These are phyloP conservation scores for Tolypocladium guangdongense DNA, from an alignment of 2,329 filamentous ascomycete species.

Conservation along the genomic window DNA sequence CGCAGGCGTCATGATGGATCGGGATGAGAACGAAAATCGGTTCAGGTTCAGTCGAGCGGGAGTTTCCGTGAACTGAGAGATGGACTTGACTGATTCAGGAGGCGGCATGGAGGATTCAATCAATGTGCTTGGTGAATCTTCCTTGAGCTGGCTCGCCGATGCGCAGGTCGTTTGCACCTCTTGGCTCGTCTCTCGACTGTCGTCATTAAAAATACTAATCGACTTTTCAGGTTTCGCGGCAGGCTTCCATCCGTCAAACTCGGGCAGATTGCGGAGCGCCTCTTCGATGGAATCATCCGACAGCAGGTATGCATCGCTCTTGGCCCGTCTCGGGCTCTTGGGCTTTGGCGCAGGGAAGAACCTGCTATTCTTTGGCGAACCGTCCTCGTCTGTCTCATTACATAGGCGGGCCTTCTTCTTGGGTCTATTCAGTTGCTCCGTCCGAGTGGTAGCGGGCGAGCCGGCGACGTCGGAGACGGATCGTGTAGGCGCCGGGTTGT, in stretches of 20 bases:
- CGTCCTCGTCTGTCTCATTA: conserved; percentile 26
- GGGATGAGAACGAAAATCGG: conserved; percentile 23
- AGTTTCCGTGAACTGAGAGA: conserved; percentile 13
- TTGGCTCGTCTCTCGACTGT: conserved; percentile 13
- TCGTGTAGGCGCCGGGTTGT: conserved; percentile 9
- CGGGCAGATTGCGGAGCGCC: conserved; percentile 38
- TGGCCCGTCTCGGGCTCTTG: conserved; percentile 16
- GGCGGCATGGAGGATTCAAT: conserved; percentile 17
- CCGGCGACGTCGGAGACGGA: conserved; percentile 5
- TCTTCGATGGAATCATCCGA: conserved; percentile 50
- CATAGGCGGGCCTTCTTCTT: conserved; percentile 48
- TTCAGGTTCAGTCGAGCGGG: conserved; percentile 19
- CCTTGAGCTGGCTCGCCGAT: conserved; percentile 10
- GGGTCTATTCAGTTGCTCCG: conserved; percentile 26
- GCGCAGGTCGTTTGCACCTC: conserved; percentile 4
- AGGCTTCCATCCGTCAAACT: conserved; percentile 37
- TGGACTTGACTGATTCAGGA: conserved; percentile 11
- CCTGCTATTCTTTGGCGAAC: conserved; percentile 36
- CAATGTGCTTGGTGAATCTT: conserved; percentile 11
- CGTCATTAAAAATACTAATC: conserved; percentile 35
- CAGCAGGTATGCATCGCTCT: conserved; percentile 32
- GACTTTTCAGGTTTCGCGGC: conserved; percentile 22
- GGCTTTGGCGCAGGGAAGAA: conserved; percentile 34
- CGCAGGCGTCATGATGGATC: conserved; percentile 19
- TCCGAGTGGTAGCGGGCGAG: conserved; percentile 3